Evolutionary conservation across 2,329 filamentous ascomycete species (phyloP), one percentile per base, ranked within the genome.

Genomic region (Verticillium zaregamsianum): DNA sequence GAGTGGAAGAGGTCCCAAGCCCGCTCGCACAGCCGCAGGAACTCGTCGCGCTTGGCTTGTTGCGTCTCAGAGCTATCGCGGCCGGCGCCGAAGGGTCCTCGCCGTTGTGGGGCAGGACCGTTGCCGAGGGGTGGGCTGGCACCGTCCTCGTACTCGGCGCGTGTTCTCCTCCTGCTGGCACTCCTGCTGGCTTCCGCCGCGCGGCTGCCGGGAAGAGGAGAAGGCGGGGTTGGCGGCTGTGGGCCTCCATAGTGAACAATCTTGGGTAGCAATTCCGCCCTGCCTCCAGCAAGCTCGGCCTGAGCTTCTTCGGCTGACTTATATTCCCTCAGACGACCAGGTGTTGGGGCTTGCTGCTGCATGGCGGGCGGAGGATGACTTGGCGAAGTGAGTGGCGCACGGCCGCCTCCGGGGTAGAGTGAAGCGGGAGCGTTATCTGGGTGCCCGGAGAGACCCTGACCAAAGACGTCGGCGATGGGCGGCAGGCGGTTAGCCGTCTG

Each of bases 1-100:
- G 93, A 97, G 80, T 98, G 95, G 77, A 98, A 97, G 32, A 99
- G 77, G 78, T 99, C 95, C 95, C 95, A 99, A 9, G 95, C 95
- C 70, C 92, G 84, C 68, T 92, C 88, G 73, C 94, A 97, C 58
- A 98, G 79, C 61, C 85, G 82, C 66, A 99, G 80, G 72, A 99
- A 99, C 74, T 97, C 92, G 54, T 97, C 93, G 73, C 93, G 93
- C 86, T 98, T 98, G 71, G 86, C 89, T 68, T 86, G 84, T 73
- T 92, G 89, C 6, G 88, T 92, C 68, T 95, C 93, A 8, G 91
- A 92, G 67, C 88, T 93, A 71, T 95, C 93, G 64, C 91, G 83
- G 40, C 91, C 91, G 61, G 91, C 90, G 39, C 90, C 91, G 69
- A 95, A 95, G 1, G 90, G 90, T 8, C 91, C 89, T 61, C 85